Conservation (phyloP, 2,329 filamentous ascomycete species). For the Nothophaeocryptopus gaeumannii region DNA sequence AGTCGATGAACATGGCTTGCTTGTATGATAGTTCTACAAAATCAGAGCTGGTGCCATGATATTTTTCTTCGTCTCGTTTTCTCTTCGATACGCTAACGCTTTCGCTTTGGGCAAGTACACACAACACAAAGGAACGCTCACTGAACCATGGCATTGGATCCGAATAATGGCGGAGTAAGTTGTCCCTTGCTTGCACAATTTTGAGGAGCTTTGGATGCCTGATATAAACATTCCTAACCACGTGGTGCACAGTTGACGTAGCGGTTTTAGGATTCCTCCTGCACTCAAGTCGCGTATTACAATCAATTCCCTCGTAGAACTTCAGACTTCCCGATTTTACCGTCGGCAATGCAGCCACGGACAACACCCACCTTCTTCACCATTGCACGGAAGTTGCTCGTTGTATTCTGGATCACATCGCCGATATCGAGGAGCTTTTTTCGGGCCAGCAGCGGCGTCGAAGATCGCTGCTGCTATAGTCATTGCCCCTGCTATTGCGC, state of each 20-base stretch:
- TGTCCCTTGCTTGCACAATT: neutral
- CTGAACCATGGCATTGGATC: neutral
- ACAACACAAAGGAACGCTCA: neutral
- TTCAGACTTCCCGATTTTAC: too few species aligned
- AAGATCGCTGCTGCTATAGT: too few species aligned
- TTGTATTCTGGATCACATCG: too few species aligned
- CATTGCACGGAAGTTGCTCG: too few species aligned
- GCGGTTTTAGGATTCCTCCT: neutral
- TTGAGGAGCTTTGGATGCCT: neutral
- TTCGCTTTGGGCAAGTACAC: neutral
- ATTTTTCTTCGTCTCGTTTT: neutral
- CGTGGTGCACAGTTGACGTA: neutral
- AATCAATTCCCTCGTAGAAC: too few species aligned
- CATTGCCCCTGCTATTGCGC: too few species aligned
- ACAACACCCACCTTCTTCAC: too few species aligned
- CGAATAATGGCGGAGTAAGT: slow-evolving; percentile 1
- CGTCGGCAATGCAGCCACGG: too few species aligned
- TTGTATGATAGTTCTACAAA: slow-evolving; percentile 10
- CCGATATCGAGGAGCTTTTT: too few species aligned
- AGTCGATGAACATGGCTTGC: neutral
- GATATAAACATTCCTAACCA: neutral
- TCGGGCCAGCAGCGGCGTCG: too few species aligned
- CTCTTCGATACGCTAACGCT: neutral
- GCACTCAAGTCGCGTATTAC: too few species aligned
- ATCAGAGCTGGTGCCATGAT: slow-evolving; percentile 2